These are phyloP conservation scores for Ogataea degrootiae DNA, from an alignment of 805 yeast genomes.

Conservation along the genomic window DNA sequence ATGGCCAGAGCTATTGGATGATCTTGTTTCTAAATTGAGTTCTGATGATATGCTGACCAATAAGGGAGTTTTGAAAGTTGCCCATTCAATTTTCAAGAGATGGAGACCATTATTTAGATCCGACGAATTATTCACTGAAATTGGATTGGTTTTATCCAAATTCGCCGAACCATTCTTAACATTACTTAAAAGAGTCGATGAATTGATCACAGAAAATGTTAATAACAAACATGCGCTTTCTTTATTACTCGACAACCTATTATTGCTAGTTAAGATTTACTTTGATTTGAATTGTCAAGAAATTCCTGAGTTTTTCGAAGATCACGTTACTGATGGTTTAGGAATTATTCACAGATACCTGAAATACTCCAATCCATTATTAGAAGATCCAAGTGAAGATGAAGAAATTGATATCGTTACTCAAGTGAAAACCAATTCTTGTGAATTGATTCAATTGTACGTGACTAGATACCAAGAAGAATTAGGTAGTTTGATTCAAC, in stretches of 20 bases:
- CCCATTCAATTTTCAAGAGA: constrained; percentile 92
- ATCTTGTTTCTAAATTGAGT: constrained; percentile 63
- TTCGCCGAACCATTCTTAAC: constrained; percentile 75
- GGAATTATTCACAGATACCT: constrained; percentile 76
- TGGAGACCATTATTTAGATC: constrained; percentile 96
- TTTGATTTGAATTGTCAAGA: constrained; percentile 96
- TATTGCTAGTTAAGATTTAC: constrained; percentile 73
- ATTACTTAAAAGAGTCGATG: constrained; percentile 65
- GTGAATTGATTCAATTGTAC: constrained; percentile 81
- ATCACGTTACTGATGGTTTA: constrained; percentile 75
- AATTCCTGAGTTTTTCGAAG: constrained; percentile 97
- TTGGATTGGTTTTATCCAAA: constrained; percentile 77
- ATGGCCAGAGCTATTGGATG: constrained; percentile 78
- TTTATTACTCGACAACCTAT: constrained; percentile 63
- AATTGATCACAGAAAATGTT: constrained; percentile 44
- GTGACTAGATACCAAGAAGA: constrained; percentile 90
- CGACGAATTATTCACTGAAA: constrained; percentile 84
- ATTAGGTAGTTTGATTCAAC: constrained; percentile 70
- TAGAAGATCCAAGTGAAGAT: constrained; percentile 58
- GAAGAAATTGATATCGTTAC: constrained; percentile 66
- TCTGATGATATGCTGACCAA: constrained; percentile 65
- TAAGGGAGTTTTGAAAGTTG: constrained; percentile 83
- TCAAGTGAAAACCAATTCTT: constrained; percentile 72
- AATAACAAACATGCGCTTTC: constrained; percentile 46
- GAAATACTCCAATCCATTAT: constrained; percentile 48